Conservation (phyloP, 2,329 filamentous ascomycete genomes). For the Alternaria brassicae region DNA sequence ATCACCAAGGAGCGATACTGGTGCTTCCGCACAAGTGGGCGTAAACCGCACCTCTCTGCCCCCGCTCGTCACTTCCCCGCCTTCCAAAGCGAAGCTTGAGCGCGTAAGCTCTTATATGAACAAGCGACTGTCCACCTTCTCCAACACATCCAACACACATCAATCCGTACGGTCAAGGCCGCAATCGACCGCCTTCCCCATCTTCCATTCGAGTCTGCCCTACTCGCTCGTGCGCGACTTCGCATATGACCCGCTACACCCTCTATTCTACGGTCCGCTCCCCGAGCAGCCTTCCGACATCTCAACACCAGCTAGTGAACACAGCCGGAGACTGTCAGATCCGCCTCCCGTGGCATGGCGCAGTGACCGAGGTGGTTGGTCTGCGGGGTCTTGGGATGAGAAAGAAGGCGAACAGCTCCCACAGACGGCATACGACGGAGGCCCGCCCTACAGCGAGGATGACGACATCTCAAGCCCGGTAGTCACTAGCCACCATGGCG, state of each 20-base stretch:
- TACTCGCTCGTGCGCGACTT: conserved; percentile 97
- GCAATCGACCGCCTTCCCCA: conserved; percentile 79
- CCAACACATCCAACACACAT: conserved; percentile 51
- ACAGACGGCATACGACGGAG: conserved; percentile 78
- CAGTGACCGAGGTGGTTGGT: conserved; percentile 65
- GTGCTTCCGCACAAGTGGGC: conserved; percentile 40
- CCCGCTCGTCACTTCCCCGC: conserved; percentile 60
- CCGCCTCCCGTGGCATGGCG: conserved; percentile 76
- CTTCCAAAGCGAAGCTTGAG: conserved; percentile 63
- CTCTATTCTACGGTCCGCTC: conserved; percentile 92
- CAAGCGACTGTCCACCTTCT: conserved; percentile 85
- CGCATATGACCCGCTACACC: conserved; percentile 82
- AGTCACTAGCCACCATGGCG: conserved; percentile 70
- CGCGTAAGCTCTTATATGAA: conserved; percentile 74
- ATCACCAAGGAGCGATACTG: conserved; percentile 44
- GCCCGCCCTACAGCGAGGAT: conserved; percentile 93
- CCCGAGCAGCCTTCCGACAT: conserved; percentile 78
- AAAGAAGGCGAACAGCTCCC: conserved; percentile 70
- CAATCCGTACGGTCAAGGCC: conserved; percentile 72
- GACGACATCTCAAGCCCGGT: conserved; percentile 91
- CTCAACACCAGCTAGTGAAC: conserved; percentile 85
- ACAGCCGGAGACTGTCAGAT: conserved; percentile 79
- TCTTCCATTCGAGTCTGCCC: conserved; percentile 82
- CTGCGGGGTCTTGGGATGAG: conserved; percentile 61
- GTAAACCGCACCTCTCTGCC: conserved; percentile 54